Evolutionary conservation across 495 filamentous ascomycete genomes (phyloP).

Genomic region (Mycothermus thermophilus): DNA sequence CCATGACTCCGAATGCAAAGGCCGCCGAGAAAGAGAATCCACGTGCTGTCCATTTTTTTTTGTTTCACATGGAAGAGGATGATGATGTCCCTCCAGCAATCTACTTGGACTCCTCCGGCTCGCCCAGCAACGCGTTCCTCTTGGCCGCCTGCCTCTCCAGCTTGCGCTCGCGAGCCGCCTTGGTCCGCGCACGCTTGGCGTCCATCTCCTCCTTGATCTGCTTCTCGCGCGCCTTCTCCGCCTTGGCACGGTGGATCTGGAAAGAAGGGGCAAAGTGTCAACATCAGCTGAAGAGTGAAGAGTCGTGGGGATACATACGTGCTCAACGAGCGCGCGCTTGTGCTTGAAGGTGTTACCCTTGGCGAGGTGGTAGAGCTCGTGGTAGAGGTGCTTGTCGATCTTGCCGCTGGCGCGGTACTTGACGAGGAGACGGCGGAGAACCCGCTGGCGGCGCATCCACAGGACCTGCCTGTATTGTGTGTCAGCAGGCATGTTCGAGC

Average conservation of each 20-base stretch:
- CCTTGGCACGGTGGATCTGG: slow-evolving; percentile 99
- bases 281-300: slow-evolving; percentile 4
- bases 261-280: slow-evolving; percentile 12
- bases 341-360: slow-evolving; percentile 99
- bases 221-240: slow-evolving; percentile 91
- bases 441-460: slow-evolving; percentile 99
- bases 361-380: slow-evolving; percentile 97
- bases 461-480: slow-evolving; percentile 59
- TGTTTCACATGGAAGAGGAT: slow-evolving; percentile 26
- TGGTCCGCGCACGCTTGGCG: slow-evolving; percentile 97
- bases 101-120: slow-evolving; percentile 44
- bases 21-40: slow-evolving; percentile 33
- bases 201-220: slow-evolving; percentile 98
- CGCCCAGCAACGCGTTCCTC: slow-evolving; percentile 68
- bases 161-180: slow-evolving; percentile 96
- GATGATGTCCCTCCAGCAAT: slow-evolving; percentile 16
- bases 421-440: slow-evolving; percentile 95
- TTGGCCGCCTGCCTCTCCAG: slow-evolving; percentile 76
- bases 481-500: slow-evolving; percentile 18
- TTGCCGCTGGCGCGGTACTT: slow-evolving; percentile 99
- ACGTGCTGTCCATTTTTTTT: too few relatives aligned
- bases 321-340: slow-evolving; percentile 98
- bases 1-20: slow-evolving; percentile 44
- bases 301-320: slow-evolving; percentile 55
- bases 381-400: slow-evolving; percentile 99